Percentiles rank a stretch among this genome's conserved stretches.
These are phyloP conservation scores for Kodamaea derodonti DNA, from an alignment of 1,139 yeast genomes.

Conservation along the genomic window DNA sequence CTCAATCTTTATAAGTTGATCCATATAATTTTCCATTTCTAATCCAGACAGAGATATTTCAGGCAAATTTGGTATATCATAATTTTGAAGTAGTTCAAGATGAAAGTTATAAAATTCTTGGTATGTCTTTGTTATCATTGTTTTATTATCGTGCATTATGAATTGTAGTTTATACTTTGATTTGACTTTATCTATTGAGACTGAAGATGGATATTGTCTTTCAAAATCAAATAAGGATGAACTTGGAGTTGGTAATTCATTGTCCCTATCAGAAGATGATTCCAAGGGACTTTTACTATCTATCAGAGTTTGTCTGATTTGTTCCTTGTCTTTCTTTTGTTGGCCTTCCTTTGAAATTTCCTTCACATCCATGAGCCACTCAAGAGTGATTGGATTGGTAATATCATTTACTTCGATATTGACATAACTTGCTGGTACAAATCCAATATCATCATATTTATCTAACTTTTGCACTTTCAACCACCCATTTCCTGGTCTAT, in stretches of 20 bases:
- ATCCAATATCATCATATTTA: conserved; percentile 14
- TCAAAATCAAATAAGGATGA: conserved; percentile 8
- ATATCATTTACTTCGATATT: conserved; percentile 21
- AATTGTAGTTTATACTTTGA: conserved; percentile 14
- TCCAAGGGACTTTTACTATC: not conserved
- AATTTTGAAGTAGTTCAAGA: conserved; percentile 7
- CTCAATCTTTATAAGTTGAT: conserved; percentile 5
- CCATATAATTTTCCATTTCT: conserved; percentile 12
- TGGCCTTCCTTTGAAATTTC: not conserved
- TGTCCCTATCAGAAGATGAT: not conserved
- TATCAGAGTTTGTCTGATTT: not conserved
- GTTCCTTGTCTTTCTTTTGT: not conserved
- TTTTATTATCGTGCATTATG: conserved; percentile 9
- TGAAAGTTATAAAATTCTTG: conserved; percentile 21
- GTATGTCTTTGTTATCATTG: conserved; percentile 17
- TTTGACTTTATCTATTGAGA: conserved; percentile 1
- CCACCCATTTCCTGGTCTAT: conserved; percentile 26
- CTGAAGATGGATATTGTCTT: conserved; percentile 4
- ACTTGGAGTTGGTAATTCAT: not conserved
- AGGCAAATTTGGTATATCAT: conserved; percentile 10
- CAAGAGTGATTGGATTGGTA: conserved; percentile 16
- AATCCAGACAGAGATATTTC: conserved; percentile 1
- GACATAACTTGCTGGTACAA: conserved; percentile 22
- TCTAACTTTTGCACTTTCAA: conserved; percentile 21
- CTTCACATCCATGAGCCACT: conserved; percentile 23